Evolutionary conservation across 1,284 basidiomycete genomes (phyloP), one percentile per base, ranked within the genome.

Genomic region (Baeospora myosura): DNA sequence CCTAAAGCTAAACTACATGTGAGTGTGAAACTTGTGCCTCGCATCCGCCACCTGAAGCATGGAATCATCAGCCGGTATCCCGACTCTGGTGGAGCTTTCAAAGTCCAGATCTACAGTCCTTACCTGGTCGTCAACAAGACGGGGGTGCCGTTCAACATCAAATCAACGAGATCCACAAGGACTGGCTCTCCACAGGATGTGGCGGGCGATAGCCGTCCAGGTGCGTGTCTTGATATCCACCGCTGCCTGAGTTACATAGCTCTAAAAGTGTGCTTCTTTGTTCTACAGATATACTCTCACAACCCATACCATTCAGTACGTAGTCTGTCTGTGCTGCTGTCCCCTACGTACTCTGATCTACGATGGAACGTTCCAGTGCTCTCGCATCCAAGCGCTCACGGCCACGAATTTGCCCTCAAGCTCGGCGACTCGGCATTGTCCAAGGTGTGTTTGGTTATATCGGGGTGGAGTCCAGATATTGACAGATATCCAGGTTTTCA

Each of bases 21-120:
- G 59, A 47, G 81, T 48, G n/a, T 30, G 10, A n/a, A 30, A n/a
- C 28, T 30, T 7, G 7, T 30, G 4, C 12, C 17, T 30, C 17
- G 26, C 26, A 28, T 28, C 28, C 33, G 12, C 33, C 11, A 25
- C 17, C 20, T 24, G 10, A 22, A 25, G 3, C n/a, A n/a, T n/a
- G n/a, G n/a, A n/a, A n/a, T n/a, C n/a, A n/a, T n/a, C 41, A 89
- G 84, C 38, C 83, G 83, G 31, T 91, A 90, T 62, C 81, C 89
- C 2, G 80, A 97, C 46, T 89, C 93, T 8, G 96, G 95, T 2
- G 94, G 96, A n/a, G 93, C 95, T 1, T 96, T 97, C 75, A 95
- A 91, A 63, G 90, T 98, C 1, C 95, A 98, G 62, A 83, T 99
- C 41, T 98, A 93, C 59, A 83, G 81, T 51, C 94, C 96, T 2